These are phyloP conservation scores for Blastobotrys buckinghamii DNA, from an alignment of 1,139 yeast species.

Conservation along the genomic window DNA sequence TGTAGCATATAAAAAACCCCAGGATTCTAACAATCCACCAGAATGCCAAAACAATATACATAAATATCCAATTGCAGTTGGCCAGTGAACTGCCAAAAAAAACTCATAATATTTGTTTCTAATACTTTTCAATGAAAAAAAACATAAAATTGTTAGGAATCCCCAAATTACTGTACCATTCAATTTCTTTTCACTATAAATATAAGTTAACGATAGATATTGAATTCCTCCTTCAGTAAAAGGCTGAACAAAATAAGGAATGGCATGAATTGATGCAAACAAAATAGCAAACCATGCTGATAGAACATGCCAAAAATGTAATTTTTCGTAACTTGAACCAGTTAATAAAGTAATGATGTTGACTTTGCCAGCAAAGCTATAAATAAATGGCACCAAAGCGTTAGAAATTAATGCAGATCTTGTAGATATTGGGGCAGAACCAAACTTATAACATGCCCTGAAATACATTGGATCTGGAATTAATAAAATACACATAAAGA, in stretches of 20 bases:
- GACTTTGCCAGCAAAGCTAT: slow-evolving; percentile 58
- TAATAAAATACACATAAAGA: slow-evolving; percentile 42
- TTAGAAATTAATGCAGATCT: slow-evolving; percentile 56
- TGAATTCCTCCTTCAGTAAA: slow-evolving; percentile 46
- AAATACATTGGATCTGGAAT: slow-evolving; percentile 51
- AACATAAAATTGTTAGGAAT: slow-evolving; percentile 42
- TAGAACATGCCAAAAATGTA: slow-evolving; percentile 53
- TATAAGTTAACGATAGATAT: slow-evolving; percentile 14
- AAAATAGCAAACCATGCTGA: slow-evolving; percentile 48
- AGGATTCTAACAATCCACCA: slow-evolving; percentile 35
- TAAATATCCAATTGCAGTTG: slow-evolving; percentile 48
- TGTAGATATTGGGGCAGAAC: slow-evolving; percentile 57
- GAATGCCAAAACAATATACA: slow-evolving; percentile 51
- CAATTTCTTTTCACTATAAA: slow-evolving; percentile 14
- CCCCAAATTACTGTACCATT: slow-evolving; percentile 42
- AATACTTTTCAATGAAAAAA: slow-evolving; percentile 41
- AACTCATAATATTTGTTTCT: slow-evolving; percentile 46
- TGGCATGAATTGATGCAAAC: slow-evolving; percentile 47
- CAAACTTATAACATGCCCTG: slow-evolving; percentile 52
- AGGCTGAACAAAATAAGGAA: slow-evolving; percentile 48
- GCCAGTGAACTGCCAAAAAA: slow-evolving; percentile 55
- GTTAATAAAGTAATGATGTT: slow-evolving; percentile 53
- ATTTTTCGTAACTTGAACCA: slow-evolving; percentile 57
- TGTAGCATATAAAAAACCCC: slow-evolving; percentile 51
- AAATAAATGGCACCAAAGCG: slow-evolving; percentile 47